phyloP scores from a whole-genome alignment of 2,329 filamentous ascomycete genomes.

The Alternaria rosae region DNA sequence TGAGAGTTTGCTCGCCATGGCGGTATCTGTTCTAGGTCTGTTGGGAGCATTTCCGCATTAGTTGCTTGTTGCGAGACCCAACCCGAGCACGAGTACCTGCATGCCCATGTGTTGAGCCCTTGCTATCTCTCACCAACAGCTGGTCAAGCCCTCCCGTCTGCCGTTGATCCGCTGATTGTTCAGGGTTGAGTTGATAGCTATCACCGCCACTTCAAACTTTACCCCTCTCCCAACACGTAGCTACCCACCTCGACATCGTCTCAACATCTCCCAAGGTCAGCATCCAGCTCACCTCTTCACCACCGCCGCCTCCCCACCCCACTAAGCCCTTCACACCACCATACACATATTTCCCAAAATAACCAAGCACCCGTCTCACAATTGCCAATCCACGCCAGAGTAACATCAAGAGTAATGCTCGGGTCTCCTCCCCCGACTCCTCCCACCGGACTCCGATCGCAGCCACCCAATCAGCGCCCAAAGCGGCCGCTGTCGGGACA shows the following conservation, averaged over 20 bases:
- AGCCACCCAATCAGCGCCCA: conserved; percentile 19
- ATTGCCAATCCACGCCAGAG: not conserved
- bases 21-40: conserved; percentile 10
- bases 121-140: conserved; percentile 32
- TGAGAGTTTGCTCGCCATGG: conserved; percentile 11
- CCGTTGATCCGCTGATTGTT: conserved; percentile 17
- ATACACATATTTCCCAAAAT: not conserved
- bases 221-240: conserved; percentile 5
- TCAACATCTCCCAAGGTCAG: not conserved
- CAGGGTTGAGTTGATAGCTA: not conserved
- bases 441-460: conserved; percentile 31
- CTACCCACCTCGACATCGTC: not conserved
- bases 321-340: not conserved
- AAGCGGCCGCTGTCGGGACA: conserved; percentile 9
- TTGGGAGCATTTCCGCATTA: conserved; percentile 35
- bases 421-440: conserved; percentile 33
- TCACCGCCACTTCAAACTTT: not conserved
- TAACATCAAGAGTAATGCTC: conserved; percentile 14
- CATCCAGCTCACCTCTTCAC: not conserved
- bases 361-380: not conserved
- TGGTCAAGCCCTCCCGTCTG: conserved; percentile 17
- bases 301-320: conserved; percentile 7
- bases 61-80: conserved; percentile 28
- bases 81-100: conserved; percentile 14
- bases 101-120: conserved; percentile 23